phyloP scores from a whole-genome alignment of 2,329 filamentous ascomycete genomes.

The Verticillium longisporum region DNA sequence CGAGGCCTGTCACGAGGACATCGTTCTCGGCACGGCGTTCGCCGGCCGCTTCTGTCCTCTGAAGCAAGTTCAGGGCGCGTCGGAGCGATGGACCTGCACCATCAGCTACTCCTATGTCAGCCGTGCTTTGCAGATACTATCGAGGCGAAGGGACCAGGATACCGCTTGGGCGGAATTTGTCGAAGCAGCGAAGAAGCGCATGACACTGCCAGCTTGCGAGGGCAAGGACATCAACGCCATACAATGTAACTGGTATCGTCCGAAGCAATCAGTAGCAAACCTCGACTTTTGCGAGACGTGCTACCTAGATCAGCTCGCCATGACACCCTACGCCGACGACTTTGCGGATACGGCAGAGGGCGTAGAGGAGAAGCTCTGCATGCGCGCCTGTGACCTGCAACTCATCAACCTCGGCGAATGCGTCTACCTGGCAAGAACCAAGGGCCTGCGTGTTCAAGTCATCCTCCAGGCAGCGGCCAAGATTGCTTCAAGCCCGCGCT shows the following conservation, averaged over 20 bases:
- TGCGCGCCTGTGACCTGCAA: not conserved
- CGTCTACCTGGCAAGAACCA: not conserved
- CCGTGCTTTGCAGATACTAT: conserved; percentile 9
- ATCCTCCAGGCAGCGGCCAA: not conserved
- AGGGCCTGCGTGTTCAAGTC: not conserved
- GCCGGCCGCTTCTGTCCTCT: conserved; percentile 4
- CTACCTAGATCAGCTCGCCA: conserved; percentile 23
- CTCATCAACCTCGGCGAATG: not conserved
- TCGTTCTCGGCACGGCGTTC: conserved; percentile 5
- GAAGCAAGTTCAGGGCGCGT: conserved; percentile 13
- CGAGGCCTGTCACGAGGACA: conserved; percentile 10
- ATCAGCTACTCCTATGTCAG: conserved; percentile 18
- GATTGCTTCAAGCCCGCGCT: conserved; percentile 3
- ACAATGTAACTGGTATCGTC: conserved; percentile 18
- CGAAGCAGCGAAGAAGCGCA: conserved; percentile 11
- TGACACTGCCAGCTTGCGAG: conserved; percentile 20
- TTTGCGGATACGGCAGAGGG: conserved; percentile 15
- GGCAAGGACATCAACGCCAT: conserved; percentile 15
- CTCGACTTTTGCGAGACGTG: conserved; percentile 26
- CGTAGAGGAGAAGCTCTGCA: not conserved
- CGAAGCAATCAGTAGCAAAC: conserved; percentile 13
- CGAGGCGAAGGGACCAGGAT: conserved; percentile 6
- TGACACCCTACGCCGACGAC: conserved; percentile 18
- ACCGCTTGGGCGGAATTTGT: conserved; percentile 25
- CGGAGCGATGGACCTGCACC: conserved; percentile 25